Percentiles rank a stretch among this genome's conserved stretches.
phyloP scores from a whole-genome alignment of 202 grass and related monocot genomes.

The Hordeum pubiflorum region DNA sequence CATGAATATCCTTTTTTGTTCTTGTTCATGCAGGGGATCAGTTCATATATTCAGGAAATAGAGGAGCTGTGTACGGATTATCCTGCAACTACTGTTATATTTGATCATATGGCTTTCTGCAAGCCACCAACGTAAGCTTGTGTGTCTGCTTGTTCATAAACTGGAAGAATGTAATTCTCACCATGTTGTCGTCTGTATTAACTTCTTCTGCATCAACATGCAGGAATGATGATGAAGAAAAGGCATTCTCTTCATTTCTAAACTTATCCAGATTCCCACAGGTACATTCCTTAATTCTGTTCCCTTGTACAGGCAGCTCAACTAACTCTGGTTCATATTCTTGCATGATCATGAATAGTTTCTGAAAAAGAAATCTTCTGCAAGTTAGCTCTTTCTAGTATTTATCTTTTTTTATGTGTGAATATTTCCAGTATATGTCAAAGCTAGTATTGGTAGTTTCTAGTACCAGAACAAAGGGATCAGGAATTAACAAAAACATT shows the following conservation, averaged over 20 bases:
- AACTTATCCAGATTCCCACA: conserved; percentile 72
- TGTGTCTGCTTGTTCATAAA: neutral
- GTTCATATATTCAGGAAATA: conserved; percentile 63
- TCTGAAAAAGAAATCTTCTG: neutral
- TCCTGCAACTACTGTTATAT: conserved; percentile 61
- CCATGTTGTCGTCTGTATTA: neutral
- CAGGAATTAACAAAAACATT: neutral
- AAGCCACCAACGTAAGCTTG: conserved; percentile 61
- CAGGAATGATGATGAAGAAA: conserved; percentile 67
- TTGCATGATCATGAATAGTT: neutral
- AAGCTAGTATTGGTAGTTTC: neutral
- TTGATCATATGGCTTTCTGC: conserved; percentile 94
- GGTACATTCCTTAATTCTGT: conserved; percentile 27
- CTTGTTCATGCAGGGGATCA: conserved; percentile 43
- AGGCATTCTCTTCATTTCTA: conserved; percentile 54
- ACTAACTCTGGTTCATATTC: neutral
- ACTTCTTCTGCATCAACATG: conserved; percentile 18
- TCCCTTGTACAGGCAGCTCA: neutral
- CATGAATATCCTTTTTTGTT: neutral
- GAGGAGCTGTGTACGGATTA: conserved; percentile 63
- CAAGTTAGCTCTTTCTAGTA: neutral
- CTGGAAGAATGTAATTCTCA: neutral
- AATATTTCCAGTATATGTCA: neutral
- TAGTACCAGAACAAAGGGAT: neutral
- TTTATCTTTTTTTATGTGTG: neutral